phyloP scores from a whole-genome alignment of 139 green algal species.

The Closterium sp. region DNA sequence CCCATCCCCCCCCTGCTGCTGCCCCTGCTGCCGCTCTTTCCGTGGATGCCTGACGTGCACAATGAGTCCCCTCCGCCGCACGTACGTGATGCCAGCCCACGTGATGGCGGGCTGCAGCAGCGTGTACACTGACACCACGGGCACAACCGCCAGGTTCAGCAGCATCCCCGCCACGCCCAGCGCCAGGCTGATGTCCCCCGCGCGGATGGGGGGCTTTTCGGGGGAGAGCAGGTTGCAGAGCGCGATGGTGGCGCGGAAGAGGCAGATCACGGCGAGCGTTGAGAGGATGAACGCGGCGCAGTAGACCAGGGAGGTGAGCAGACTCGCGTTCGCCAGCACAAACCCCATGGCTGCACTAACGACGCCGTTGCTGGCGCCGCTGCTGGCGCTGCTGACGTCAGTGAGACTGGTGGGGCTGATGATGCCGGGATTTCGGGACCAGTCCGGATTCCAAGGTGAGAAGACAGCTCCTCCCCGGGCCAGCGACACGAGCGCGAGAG shows the following conservation, averaged over 20 bases:
- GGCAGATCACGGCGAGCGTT: neutral
- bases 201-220: neutral
- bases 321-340: neutral
- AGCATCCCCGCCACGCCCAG: conserved; percentile 20
- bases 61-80: conserved; percentile 11
- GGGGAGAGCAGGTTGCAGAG: conserved; percentile 37
- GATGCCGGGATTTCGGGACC: no score
- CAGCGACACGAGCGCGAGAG: neutral
- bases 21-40: neutral
- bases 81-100: conserved; percentile 14
- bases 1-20: neutral
- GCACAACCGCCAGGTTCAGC: conserved; percentile 4
- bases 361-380: neutral
- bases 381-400: neutral
- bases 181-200: neutral
- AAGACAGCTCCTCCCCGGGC: no score
- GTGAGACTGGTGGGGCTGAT: no score
- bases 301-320: neutral
- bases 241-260: neutral
- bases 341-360: neutral
- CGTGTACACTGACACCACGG: conserved; percentile 14
- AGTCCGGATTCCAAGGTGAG: neutral
- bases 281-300: neutral
- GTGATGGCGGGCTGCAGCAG: conserved; percentile 4
- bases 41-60: conserved; percentile 9